phyloP scores from a whole-genome alignment of 257 asterid genomes.

The Solanum medicagineum region DNA sequence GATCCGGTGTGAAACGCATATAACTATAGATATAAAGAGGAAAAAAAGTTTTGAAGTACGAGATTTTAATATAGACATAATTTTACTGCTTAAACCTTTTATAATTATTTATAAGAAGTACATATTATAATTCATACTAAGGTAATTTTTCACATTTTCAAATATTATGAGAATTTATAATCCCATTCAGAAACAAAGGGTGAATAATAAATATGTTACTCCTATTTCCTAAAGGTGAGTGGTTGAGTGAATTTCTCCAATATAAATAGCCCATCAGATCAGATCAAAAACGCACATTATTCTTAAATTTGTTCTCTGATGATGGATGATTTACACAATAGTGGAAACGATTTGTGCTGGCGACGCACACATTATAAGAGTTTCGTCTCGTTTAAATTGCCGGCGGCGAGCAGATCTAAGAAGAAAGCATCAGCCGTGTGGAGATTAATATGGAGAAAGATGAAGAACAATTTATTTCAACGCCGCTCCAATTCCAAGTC shows the following conservation, averaged over 20 bases:
- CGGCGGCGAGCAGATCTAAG: constrained; percentile 18
- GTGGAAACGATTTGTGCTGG: not conserved
- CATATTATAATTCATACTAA: too few relatives aligned
- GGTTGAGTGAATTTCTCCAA: not conserved
- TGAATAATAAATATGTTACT: not conserved
- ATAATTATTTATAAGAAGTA: too few relatives aligned
- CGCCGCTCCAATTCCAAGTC: constrained; percentile 12
- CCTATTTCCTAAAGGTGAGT: not conserved
- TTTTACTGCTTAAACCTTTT: too few relatives aligned
- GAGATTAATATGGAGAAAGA: constrained; percentile 63
- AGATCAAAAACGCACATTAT: not conserved
- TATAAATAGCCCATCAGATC: not conserved
- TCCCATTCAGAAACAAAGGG: not conserved
- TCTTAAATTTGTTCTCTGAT: not conserved
- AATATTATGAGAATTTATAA: not conserved
- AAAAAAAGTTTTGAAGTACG: too few relatives aligned
- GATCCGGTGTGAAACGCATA: too few relatives aligned
- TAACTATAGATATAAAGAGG: too few relatives aligned
- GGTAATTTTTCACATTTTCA: too few relatives aligned
- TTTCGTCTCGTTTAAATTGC: not conserved
- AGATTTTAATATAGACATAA: too few relatives aligned
- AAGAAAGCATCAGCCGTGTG: constrained; percentile 18
- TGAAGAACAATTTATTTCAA: constrained; percentile 30
- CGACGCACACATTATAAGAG: not conserved
- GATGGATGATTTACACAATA: not conserved